Conservation (phyloP, 2,329 filamentous ascomycete genomes). For the Westerdykella aurantiaca region DNA sequence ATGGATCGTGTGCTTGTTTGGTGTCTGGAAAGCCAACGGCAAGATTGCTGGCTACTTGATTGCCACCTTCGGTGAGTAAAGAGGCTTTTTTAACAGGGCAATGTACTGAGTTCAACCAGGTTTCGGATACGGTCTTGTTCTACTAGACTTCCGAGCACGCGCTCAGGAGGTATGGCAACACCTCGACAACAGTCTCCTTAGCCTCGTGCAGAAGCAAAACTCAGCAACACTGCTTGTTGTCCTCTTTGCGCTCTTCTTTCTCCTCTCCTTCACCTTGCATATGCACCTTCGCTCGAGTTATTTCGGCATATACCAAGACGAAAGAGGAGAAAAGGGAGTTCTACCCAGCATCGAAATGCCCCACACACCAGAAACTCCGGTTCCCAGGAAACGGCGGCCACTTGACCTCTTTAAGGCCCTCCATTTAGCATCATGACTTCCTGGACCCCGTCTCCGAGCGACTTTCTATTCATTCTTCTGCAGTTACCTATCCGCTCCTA, state of each 20-base stretch:
- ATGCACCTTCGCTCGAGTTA: slow-evolving; percentile 1
- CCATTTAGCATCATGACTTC: too few species aligned
- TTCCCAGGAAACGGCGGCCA: background rate
- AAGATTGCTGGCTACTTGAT: slow-evolving; percentile 4
- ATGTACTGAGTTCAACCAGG: background rate
- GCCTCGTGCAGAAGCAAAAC: background rate
- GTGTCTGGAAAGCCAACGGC: slow-evolving; percentile 6
- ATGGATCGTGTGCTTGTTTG: slow-evolving; percentile 3
- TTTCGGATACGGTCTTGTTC: background rate
- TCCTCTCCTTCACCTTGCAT: slow-evolving; percentile 1
- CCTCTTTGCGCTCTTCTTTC: background rate
- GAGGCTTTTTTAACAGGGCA: background rate
- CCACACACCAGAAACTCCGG: background rate
- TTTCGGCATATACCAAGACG: slow-evolving; percentile 4
- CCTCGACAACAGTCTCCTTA: background rate
- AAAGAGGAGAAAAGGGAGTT: slow-evolving; percentile 5
- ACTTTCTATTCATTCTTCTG: too few species aligned
- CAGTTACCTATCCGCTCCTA: too few species aligned
- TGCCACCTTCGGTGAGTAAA: background rate
- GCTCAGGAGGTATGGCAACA: background rate
- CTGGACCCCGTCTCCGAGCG: too few species aligned
- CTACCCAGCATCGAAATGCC: slow-evolving; percentile 7
- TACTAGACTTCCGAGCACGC: background rate
- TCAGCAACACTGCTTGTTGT: background rate
- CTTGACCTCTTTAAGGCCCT: slow-evolving; percentile 1